phyloP scores from a whole-genome alignment of 768 basidiomycete species.

The Pleurotus ostreatus region DNA sequence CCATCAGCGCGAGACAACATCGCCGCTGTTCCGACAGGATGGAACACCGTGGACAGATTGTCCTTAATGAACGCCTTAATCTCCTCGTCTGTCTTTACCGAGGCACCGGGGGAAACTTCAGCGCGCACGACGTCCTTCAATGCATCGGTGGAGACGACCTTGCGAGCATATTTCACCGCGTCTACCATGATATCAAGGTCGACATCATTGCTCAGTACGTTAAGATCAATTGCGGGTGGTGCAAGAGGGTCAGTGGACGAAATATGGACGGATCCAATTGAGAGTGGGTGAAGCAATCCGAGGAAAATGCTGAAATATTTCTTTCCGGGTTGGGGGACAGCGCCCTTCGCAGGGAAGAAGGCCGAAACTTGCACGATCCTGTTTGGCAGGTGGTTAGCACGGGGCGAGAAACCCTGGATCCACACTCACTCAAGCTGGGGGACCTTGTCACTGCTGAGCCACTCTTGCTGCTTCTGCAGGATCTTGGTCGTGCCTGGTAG shows the following conservation, averaged over 20 bases:
- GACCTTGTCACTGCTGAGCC: slow-evolving; percentile 8
- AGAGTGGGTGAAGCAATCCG: slow-evolving; percentile 29
- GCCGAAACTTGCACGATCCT: slow-evolving; percentile 11
- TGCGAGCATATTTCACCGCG: slow-evolving; percentile 19
- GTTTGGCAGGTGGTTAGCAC: background rate
- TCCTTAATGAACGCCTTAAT: slow-evolving; percentile 12
- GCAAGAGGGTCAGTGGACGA: slow-evolving; percentile 33
- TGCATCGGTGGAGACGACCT: slow-evolving; percentile 10
- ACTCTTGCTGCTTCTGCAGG: background rate
- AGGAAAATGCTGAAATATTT: slow-evolving; percentile 16
- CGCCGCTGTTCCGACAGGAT: slow-evolving; percentile 22
- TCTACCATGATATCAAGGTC: slow-evolving; percentile 18
- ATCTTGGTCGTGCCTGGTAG: background rate
- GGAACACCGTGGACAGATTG: slow-evolving; percentile 9
- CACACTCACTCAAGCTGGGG: slow-evolving; percentile 15
- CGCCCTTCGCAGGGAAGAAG: slow-evolving; percentile 8
- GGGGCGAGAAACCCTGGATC: background rate
- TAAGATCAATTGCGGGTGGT: slow-evolving; percentile 39
- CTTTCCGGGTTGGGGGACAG: slow-evolving; percentile 13
- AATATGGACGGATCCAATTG: slow-evolving; percentile 36
- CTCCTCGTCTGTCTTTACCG: slow-evolving; percentile 10
- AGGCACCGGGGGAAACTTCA: slow-evolving; percentile 14
- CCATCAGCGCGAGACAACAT: slow-evolving; percentile 26
- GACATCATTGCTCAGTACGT: slow-evolving; percentile 25
- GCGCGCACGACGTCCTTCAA: slow-evolving; percentile 2